phyloP scores from a whole-genome alignment of 768 basidiomycete species.

The Pholiota microspora region DNA sequence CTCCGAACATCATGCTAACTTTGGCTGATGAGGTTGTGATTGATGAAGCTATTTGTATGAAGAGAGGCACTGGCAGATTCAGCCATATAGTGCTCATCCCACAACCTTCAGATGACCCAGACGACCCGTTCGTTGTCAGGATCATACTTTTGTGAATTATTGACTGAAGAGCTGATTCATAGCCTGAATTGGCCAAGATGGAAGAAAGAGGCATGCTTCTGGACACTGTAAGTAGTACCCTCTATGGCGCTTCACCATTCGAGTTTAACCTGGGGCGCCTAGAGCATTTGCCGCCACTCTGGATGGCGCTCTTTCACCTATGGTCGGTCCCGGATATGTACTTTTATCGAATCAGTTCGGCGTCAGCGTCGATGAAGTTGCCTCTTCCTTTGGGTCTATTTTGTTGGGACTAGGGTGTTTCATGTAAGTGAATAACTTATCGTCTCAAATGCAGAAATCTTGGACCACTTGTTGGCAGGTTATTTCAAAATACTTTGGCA shows the following conservation, averaged over 20 bases:
- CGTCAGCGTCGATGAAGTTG: constrained; percentile 40
- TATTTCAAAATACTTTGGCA: constrained; percentile 36
- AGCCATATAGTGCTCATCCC: constrained; percentile 39
- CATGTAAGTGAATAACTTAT: constrained; percentile 27
- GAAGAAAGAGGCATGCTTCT: constrained; percentile 46
- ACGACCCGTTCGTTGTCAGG: constrained; percentile 34
- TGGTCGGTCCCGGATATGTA: constrained; percentile 42
- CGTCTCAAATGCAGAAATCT: neutral
- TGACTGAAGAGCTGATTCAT: neutral
- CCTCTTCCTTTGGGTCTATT: constrained; percentile 39
- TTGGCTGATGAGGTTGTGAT: constrained; percentile 24
- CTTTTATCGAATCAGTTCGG: constrained; percentile 38
- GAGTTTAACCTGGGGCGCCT: neutral
- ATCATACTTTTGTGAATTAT: neutral
- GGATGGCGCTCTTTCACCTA: constrained; percentile 41
- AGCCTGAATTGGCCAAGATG: constrained; percentile 43
- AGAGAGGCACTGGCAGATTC: constrained; percentile 35
- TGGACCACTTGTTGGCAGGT: constrained; percentile 22
- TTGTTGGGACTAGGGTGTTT: constrained; percentile 41
- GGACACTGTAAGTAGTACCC: constrained; percentile 32
- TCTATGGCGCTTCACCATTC: neutral
- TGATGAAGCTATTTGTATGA: constrained; percentile 30
- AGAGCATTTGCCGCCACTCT: constrained; percentile 40
- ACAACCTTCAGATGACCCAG: constrained; percentile 42
- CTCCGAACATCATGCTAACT: neutral